These are phyloP conservation scores for Didymella arachidicola DNA, from an alignment of 2,329 filamentous ascomycete species.

Conservation along the genomic window DNA sequence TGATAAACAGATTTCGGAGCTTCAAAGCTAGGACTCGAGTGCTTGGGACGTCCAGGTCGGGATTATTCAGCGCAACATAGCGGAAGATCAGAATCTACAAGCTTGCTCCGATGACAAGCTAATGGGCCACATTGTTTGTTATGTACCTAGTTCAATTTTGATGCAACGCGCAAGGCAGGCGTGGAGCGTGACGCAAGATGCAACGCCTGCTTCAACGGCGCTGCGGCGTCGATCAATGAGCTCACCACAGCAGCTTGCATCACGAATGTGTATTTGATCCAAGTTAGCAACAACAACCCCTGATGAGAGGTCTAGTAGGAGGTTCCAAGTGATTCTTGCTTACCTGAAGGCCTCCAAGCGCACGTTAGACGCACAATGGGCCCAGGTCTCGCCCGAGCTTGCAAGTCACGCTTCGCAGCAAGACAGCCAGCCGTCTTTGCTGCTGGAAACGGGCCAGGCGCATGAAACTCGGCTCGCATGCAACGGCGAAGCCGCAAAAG, in stretches of 20 bases:
- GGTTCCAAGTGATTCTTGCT: neutral
- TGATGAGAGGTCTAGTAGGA: neutral
- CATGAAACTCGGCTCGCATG: slow-evolving; percentile 19
- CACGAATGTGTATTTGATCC: neutral
- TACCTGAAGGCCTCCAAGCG: neutral
- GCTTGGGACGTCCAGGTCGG: neutral
- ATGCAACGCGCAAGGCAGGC: slow-evolving; percentile 10
- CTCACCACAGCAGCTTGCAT: slow-evolving; percentile 5
- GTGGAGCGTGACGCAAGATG: slow-evolving; percentile 16
- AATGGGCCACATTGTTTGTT: neutral
- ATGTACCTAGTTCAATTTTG: neutral
- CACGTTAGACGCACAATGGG: neutral
- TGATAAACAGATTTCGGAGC: slow-evolving; percentile 24
- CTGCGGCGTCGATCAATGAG: slow-evolving; percentile 11
- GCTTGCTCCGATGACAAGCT: neutral
- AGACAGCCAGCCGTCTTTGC: slow-evolving; percentile 19
- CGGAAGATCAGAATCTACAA: neutral
- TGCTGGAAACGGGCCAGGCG: slow-evolving; percentile 16
- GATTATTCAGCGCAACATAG: neutral
- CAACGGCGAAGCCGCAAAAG: slow-evolving; percentile 18
- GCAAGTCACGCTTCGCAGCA: slow-evolving; percentile 8
- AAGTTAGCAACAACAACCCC: neutral
- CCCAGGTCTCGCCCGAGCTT: slow-evolving; percentile 3
- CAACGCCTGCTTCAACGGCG: slow-evolving; percentile 11
- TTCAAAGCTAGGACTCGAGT: neutral